A percentile compares a stretch with the other conserved stretches of the same genome.
Conservation (phyloP, 805 yeast genomes). For the Saturnispora sekii region DNA sequence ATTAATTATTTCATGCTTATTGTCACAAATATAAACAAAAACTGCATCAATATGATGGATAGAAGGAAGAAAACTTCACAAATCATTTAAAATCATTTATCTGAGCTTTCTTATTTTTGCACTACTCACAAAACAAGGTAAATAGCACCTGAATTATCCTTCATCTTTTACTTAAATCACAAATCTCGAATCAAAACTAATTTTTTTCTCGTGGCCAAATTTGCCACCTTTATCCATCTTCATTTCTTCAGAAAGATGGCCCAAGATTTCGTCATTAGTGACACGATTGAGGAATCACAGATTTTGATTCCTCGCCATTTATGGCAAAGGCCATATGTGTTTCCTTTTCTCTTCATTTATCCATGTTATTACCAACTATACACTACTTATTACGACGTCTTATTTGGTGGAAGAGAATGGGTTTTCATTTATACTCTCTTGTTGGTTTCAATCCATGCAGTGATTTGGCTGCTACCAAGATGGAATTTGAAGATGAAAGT, state of each 20-base stretch:
- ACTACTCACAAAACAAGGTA: too few relatives aligned
- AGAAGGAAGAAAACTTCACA: too few relatives aligned
- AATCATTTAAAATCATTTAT: too few relatives aligned
- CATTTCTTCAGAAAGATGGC: slow-evolving; percentile 14
- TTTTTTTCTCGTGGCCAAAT: not conserved
- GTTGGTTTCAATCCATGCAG: slow-evolving; percentile 58
- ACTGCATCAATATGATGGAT: too few relatives aligned
- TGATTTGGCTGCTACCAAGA: slow-evolving; percentile 84
- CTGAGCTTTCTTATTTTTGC: too few relatives aligned
- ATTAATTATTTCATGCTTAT: too few relatives aligned
- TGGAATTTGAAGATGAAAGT: slow-evolving; percentile 76
- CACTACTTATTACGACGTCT: slow-evolving; percentile 58
- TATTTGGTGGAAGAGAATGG: slow-evolving; percentile 90
- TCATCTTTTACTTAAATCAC: not conserved
- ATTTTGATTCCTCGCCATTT: slow-evolving; percentile 61
- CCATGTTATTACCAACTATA: slow-evolving; percentile 65
- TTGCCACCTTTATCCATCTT: not conserved
- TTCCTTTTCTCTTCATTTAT: slow-evolving; percentile 74
- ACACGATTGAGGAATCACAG: slow-evolving; percentile 62
- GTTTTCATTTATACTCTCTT: slow-evolving; percentile 80
- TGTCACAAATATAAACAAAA: too few relatives aligned
- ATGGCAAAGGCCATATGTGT: slow-evolving; percentile 60
- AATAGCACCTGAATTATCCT: too few relatives aligned
- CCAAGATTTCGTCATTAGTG: slow-evolving; percentile 48
- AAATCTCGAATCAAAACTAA: not conserved